Percentiles rank a stretch among this genome's conserved stretches.
These are phyloP conservation scores for Striga asiatica DNA, from an alignment of 257 asterid species.

Conservation along the genomic window DNA sequence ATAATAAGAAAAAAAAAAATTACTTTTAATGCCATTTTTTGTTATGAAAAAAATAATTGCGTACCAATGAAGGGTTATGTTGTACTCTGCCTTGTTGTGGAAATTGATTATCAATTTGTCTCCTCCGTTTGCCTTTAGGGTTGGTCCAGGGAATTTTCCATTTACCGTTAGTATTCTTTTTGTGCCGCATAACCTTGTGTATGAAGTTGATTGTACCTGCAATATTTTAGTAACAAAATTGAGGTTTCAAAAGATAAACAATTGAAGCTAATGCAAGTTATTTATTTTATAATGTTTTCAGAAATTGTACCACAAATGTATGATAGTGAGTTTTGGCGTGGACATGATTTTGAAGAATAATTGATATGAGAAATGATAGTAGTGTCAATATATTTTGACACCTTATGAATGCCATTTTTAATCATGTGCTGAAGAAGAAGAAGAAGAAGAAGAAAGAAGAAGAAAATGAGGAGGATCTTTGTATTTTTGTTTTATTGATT, in stretches of 20 bases:
- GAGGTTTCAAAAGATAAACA: too few species aligned
- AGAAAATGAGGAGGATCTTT: too few species aligned
- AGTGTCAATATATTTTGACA: slow-evolving; percentile 3
- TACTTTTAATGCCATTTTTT: too few species aligned
- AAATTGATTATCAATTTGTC: slow-evolving; percentile 28
- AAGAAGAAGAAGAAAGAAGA: too few species aligned
- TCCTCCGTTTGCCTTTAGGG: slow-evolving; percentile 27
- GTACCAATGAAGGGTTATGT: slow-evolving; percentile 44
- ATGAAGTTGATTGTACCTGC: slow-evolving; percentile 28
- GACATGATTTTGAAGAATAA: slow-evolving; percentile 17
- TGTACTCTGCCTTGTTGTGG: slow-evolving; percentile 30
- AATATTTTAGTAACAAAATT: neutral
- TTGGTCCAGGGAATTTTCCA: slow-evolving; percentile 50
- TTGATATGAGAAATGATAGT: slow-evolving; percentile 3
- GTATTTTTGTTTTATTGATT: too few species aligned
- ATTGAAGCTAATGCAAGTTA: too few species aligned
- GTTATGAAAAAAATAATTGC: too few species aligned
- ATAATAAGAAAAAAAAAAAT: too few species aligned
- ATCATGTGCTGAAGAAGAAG: too few species aligned
- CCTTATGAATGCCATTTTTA: neutral
- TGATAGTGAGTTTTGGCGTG: slow-evolving; percentile 28
- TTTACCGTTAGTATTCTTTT: slow-evolving; percentile 38
- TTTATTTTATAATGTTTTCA: too few species aligned
- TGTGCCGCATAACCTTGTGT: slow-evolving; percentile 38
- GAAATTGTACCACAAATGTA: slow-evolving; percentile 28